These are phyloP conservation scores for Fusarium setosum DNA, from an alignment of 2,329 filamentous ascomycete genomes.

Conservation along the genomic window DNA sequence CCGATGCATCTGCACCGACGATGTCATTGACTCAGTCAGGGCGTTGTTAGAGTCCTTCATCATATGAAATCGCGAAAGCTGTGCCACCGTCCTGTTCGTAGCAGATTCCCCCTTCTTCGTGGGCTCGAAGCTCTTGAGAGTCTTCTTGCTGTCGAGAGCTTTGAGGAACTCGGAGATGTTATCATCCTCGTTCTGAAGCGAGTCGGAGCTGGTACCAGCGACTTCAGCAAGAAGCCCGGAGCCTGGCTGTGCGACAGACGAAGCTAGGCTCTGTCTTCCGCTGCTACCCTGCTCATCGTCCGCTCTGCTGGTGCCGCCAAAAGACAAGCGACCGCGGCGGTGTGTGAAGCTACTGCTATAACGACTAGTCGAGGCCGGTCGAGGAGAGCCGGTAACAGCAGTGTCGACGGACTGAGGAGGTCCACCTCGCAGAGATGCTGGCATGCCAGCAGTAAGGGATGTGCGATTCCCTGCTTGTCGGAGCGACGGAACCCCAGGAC, in stretches of 20 bases:
- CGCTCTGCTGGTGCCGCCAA: constrained; percentile 75
- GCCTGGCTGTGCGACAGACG: constrained; percentile 76
- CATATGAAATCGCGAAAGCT: constrained; percentile 85
- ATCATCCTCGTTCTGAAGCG: constrained; percentile 82
- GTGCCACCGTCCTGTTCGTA: constrained; percentile 80
- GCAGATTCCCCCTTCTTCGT: constrained; percentile 75
- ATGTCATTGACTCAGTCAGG: constrained; percentile 92
- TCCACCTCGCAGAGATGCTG: constrained; percentile 76
- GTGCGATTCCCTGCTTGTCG: constrained; percentile 73
- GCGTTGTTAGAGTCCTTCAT: constrained; percentile 92
- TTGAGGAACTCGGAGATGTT: constrained; percentile 95
- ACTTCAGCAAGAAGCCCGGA: constrained; percentile 82
- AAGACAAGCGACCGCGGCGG: constrained; percentile 81
- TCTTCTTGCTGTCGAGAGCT: constrained; percentile 87
- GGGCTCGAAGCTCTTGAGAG: constrained; percentile 81
- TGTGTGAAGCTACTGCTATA: constrained; percentile 97
- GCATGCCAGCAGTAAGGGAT: constrained; percentile 80
- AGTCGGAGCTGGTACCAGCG: constrained; percentile 74
- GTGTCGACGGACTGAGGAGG: constrained; percentile 72
- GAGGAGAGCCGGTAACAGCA: constrained; percentile 80
- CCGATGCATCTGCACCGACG: constrained; percentile 85
- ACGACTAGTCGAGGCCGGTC: constrained; percentile 79
- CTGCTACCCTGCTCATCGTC: constrained; percentile 85
- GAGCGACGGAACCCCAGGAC: constrained; percentile 60
- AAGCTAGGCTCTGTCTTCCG: constrained; percentile 80